phyloP scores from a whole-genome alignment of 805 yeast genomes.

The Hanseniaspora lachancei region DNA sequence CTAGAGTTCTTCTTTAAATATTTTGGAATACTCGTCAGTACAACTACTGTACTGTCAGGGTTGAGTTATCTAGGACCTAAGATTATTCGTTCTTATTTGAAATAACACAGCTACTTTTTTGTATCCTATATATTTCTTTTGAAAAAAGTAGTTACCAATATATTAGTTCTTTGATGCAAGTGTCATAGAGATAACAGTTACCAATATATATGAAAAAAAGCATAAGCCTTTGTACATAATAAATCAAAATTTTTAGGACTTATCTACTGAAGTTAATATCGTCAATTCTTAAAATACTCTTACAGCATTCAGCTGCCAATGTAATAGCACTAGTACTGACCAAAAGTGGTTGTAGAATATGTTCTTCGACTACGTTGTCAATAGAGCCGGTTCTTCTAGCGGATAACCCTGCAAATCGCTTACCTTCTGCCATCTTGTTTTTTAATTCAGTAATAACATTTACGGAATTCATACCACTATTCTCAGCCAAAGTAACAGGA shows the following conservation, averaged over 20 bases:
- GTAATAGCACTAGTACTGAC: conserved; percentile 90
- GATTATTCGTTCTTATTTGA: conserved; percentile 28
- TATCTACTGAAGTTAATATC: conserved; percentile 87
- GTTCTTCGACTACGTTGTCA: conserved; percentile 71
- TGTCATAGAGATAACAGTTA: neutral
- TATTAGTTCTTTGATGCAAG: no score
- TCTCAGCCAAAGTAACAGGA: conserved; percentile 89
- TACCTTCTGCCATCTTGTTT: conserved; percentile 82
- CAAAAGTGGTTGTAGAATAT: conserved; percentile 89
- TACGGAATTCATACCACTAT: conserved; percentile 85
- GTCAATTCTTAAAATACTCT: conserved; percentile 89
- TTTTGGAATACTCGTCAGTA: conserved; percentile 44
- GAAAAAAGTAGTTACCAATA: no score
- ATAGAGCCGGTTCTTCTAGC: conserved; percentile 88
- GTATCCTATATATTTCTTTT: no score
- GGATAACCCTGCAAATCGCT: conserved; percentile 85
- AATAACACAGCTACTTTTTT: neutral
- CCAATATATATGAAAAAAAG: neutral
- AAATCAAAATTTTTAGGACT: conserved; percentile 7
- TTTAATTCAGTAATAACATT: conserved; percentile 86
- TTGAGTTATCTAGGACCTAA: conserved; percentile 42
- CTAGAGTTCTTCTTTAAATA: conserved; percentile 21
- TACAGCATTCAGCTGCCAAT: conserved; percentile 91
- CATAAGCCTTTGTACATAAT: neutral
- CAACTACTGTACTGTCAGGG: conserved; percentile 70